Evolutionary conservation across 2,329 filamentous ascomycete genomes (phyloP), one percentile per base, ranked within the genome.

Genomic region (Alternaria tenuissima): DNA sequence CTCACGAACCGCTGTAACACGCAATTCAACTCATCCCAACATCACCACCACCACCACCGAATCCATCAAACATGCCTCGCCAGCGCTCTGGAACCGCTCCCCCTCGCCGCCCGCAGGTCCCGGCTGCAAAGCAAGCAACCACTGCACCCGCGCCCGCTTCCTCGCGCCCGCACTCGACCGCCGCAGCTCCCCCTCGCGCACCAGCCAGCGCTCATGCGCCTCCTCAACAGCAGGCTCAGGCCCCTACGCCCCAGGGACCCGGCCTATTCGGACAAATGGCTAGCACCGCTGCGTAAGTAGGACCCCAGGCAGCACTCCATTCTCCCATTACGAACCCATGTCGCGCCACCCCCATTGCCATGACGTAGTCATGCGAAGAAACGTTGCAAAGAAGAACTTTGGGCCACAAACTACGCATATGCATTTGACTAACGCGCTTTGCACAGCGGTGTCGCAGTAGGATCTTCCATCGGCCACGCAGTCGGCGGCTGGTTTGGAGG

Each of bases 201-300:
- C 44, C 52, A 46, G 43, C 57, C 32, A 47, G 84, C 47, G 79
- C 83, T 57, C 83, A 85, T 68, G 79, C 82, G 56, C 77, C 83
- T 54, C 81, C 87, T 56, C 86, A 87, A 56, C 76, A 78, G 32
- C 76, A 76, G 28, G 69, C 71, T 14, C 70, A 73, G 51, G 72
- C 71, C n/a, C 77, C 76, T 51, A 80, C 81, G 62, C 82, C 83
- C 55, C 85, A 90, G 68, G 92, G 93, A 28, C 89, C 93, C 5
- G 94, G 95, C 66, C 86, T 99, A 11, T 93, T 99, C 71, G 94
- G 93, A 61, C 93, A 98, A 86, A 97, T 99, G 91, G 95, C 95
- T 69, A 93, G 90, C 78, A 99, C 95, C 59, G 95, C 95, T 80
- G 95, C 95, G 94, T 98, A 90, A 84, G 93, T 89, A 18, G 14